These are phyloP conservation scores for Datura wrightii DNA, from an alignment of 257 asterid species.

Conservation along the genomic window DNA sequence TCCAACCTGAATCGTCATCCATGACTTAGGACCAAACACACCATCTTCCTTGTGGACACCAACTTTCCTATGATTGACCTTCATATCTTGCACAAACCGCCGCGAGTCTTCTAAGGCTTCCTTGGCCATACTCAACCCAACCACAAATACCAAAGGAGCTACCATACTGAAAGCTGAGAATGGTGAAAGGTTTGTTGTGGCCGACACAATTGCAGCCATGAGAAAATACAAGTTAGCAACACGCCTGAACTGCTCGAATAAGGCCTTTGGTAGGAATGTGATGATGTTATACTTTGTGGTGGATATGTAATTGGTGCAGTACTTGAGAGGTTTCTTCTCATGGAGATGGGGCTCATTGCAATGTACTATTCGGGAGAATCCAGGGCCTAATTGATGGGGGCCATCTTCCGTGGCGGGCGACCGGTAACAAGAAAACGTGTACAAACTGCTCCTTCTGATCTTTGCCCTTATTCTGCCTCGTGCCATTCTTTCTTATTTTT, in stretches of 20 bases:
- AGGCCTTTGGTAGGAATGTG: constrained; percentile 89
- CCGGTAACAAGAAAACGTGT: constrained; percentile 77
- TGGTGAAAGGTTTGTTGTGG: constrained; percentile 77
- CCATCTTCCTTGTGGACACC: constrained; percentile 71
- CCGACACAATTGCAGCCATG: constrained; percentile 77
- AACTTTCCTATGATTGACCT: constrained; percentile 80
- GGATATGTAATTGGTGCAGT: constrained; percentile 74
- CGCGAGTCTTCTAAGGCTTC: constrained; percentile 96
- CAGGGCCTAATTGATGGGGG: constrained; percentile 67
- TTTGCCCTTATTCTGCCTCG: constrained; percentile 78
- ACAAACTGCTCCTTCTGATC: constrained; percentile 74
- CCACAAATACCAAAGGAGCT: constrained; percentile 88
- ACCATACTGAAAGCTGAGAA: constrained; percentile 81
- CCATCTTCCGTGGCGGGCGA: constrained; percentile 52
- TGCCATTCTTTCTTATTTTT: constrained; percentile 51
- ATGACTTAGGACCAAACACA: constrained; percentile 62
- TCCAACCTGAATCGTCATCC: constrained; percentile 93
- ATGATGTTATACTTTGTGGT: constrained; percentile 89
- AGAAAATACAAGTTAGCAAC: constrained; percentile 96
- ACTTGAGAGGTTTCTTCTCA: constrained; percentile 66
- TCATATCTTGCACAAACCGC: constrained; percentile 87
- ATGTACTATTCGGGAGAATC: constrained; percentile 74
- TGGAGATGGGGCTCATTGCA: constrained; percentile 85
- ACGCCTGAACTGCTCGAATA: constrained; percentile 90
- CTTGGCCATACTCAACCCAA: constrained; percentile 97